Evolutionary conservation across 768 basidiomycete species (phyloP).

Genomic region (Lyophyllum shimeji): DNA sequence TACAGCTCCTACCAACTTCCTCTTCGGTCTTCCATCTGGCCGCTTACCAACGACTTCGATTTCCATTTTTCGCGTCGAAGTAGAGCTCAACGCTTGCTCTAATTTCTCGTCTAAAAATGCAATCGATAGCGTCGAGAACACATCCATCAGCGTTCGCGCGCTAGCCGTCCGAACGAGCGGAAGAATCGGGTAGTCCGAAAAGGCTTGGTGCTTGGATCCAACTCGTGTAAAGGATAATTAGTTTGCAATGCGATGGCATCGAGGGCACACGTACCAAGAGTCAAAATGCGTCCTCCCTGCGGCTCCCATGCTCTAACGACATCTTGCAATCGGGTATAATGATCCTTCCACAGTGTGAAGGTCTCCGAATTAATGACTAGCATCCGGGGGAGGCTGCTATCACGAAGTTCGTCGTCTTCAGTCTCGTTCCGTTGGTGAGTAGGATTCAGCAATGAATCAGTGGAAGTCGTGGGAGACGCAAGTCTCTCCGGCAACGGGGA

Average conservation of each 20-base stretch:
- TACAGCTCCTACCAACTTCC: slow-evolving; percentile 39
- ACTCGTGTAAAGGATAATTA: slow-evolving; percentile 26
- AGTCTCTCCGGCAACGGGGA: slow-evolving; percentile 11
- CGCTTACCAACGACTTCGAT: slow-evolving; percentile 38
- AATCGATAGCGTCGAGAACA: slow-evolving; percentile 35
- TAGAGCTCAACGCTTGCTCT: slow-evolving; percentile 28
- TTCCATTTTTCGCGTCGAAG: slow-evolving; percentile 37
- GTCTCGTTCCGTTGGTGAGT: slow-evolving; percentile 2
- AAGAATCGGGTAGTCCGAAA: slow-evolving; percentile 48
- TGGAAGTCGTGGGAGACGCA: background rate
- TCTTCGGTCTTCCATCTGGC: slow-evolving; percentile 44
- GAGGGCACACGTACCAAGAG: slow-evolving; percentile 38
- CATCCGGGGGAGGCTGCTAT: slow-evolving; percentile 35
- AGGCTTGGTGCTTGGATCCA: slow-evolving; percentile 41
- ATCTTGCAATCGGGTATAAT: slow-evolving; percentile 59
- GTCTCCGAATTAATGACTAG: slow-evolving; percentile 75
- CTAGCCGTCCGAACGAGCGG: slow-evolving; percentile 36
- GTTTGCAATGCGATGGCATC: background rate
- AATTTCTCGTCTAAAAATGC: slow-evolving; percentile 42
- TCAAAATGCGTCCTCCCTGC: slow-evolving; percentile 40
- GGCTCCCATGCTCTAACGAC: slow-evolving; percentile 58
- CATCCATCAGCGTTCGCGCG: slow-evolving; percentile 32
- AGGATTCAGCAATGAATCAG: slow-evolving; percentile 5
- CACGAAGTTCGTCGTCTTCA: background rate
- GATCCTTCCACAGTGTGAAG: slow-evolving; percentile 79